Base-by-base conservation (phyloP, 352 stramenopile genomes). In the Globisporangium solare region DNA sequence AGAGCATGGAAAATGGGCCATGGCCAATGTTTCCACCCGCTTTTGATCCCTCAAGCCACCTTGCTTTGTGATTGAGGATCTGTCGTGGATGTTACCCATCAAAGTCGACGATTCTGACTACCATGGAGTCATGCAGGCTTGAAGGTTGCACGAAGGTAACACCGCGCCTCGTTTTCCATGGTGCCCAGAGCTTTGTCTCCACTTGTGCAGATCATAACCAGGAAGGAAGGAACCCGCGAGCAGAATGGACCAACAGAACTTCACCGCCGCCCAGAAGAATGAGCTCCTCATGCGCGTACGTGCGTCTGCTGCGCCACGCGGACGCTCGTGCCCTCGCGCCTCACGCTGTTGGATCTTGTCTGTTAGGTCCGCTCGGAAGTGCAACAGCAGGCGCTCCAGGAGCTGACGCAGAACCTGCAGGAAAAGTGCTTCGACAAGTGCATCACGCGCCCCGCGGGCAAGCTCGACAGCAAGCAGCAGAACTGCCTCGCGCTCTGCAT, bases 351-450 rank as follows among this genome's bases (percentile, higher is more conserved):
- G 10, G 12, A 18, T 24, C 41, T 8, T 57, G 8, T 49, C n/a
- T 61, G 48, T 27, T 27, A 94, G 81, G 72, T 94, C 21, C 83
- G 83, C 65, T 83, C 80, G 56, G 83, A 95, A 68, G 77, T 94
- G 32, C 79, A 93, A 68, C 68, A 84, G 60, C 82, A 92, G 64
- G 82, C 82, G 54, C 68, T 94, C 39, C 80, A 94, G 69, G 83
- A 93, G 61, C 64, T 95, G 64, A 94, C 83, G 51, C 79, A 89
- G 70, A 92, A 83, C 61, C 58, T 96, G 48, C 84, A 94, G 70
- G 82, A 93, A 55, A 96, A 96, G 64, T 96, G 86, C 67, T 96
- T 96, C 60, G 84, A 96, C 73, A 92, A 94, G 70, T 96, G 86
- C 74, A 78, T 96, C 66, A 75, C 83, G 43, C 79, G 70, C 54